Percentiles rank a stretch among this genome's conserved stretches.
phyloP scores from a whole-genome alignment of 768 basidiomycete genomes.

The Boletus coccyginus region DNA sequence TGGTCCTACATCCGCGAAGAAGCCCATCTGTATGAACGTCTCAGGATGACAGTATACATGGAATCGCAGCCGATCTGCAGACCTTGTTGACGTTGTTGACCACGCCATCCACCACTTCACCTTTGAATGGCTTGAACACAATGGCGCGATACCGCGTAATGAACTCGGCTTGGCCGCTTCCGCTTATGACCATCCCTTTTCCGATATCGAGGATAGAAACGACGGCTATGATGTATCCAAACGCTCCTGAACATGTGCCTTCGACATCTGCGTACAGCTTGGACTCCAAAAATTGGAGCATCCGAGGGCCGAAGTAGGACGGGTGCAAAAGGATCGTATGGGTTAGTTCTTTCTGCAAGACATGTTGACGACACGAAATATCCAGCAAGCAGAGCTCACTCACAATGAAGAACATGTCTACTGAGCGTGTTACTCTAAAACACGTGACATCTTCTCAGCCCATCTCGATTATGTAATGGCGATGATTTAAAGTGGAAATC shows the following conservation, averaged over 20 bases:
- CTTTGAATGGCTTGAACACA: conserved; percentile 99
- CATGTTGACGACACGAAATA: conserved; percentile 3
- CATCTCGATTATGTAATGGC: conserved; percentile 18
- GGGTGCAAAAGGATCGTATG: conserved; percentile 97
- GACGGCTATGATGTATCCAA: conserved; percentile 93
- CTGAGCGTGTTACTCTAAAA: background rate
- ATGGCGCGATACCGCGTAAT: conserved; percentile 92
- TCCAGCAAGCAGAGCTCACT: conserved; percentile 28
- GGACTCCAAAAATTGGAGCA: conserved; percentile 88
- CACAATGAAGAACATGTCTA: conserved; percentile 69
- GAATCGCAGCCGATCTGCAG: conserved; percentile 19
- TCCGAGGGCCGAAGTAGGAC: conserved; percentile 96
- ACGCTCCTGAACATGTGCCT: conserved; percentile 93
- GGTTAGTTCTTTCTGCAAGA: conserved; percentile 84
- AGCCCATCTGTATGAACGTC: conserved; percentile 75
- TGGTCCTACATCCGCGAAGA: conserved; percentile 96
- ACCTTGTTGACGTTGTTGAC: conserved; percentile 97
- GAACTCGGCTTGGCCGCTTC: conserved; percentile 95
- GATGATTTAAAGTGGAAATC: conserved; percentile 9
- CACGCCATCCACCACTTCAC: conserved; percentile 95
- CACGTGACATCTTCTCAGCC: conserved; percentile 12
- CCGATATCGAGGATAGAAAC: conserved; percentile 89
- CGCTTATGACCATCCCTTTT: conserved; percentile 87
- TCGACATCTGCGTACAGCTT: conserved; percentile 96
- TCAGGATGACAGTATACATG: background rate